Evolutionary conservation across 2,329 filamentous ascomycete species (phyloP), one percentile per base, ranked within the genome.

Genomic region (Monosporascus sp.): DNA sequence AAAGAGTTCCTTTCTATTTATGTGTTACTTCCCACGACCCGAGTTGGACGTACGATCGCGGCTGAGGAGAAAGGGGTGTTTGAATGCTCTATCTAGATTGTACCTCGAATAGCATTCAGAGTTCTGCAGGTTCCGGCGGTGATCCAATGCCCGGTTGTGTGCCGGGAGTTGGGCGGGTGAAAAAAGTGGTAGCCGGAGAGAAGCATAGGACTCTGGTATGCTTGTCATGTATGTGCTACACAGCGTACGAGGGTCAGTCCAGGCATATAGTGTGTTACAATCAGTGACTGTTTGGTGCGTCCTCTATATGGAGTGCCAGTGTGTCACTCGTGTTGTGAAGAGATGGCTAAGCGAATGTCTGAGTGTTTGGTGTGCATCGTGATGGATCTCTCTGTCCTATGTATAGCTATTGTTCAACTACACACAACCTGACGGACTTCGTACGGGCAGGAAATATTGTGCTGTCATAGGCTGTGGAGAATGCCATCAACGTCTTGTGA

Each of bases 71-170:
- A 62, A 59, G 63, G 62, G 61, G 59, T 62, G 63, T 66, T 58
- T 62, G 66, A 66, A 58, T 66, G 66, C 61, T 62, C 56, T 65
- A 64, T 66, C 64, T 74, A 74, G 69, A 74, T 68, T 73, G 72
- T 69, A 69, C 61, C 59, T 67, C 68, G 63, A 73, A 73, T 73
- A 71, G 72, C 68, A 75, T 70, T 61, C 62, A 69, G 65, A 69
- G 66, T 71, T 67, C 67, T 62, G 60, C 58, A 59, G 64, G 63
- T 60, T 59, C 64, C 49, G 69, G 63, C 64, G 64, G 57, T 50
- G 62, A 60, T 59, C 57, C 46, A 40, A 51, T 52, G 53, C 55
- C 54, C 56, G 59, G 48, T 59, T 53, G 40, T 56, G 40, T 57
- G 56, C 53, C 59, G 54, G 56, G 54, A 52, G 49, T 50, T 53